Evolutionary conservation across 1,284 basidiomycete species (phyloP), one percentile per base, ranked within the genome.

Genomic region (Flammula alnicola): DNA sequence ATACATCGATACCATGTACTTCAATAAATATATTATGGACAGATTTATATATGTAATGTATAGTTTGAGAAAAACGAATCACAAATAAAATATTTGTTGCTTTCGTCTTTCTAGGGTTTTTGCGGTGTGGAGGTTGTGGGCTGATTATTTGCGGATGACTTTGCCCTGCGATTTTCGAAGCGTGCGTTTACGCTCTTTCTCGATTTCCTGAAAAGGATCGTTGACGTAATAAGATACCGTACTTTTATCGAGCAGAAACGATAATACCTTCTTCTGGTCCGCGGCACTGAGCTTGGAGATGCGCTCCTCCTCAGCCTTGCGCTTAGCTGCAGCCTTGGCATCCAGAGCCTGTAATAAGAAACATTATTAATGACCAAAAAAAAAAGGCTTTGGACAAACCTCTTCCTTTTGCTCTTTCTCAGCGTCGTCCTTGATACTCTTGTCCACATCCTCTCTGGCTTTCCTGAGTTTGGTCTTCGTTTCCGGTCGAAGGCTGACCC

Each of bases 241-340:
- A 31, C 27, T 23, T 39, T 47, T 38, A n/a, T 4, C 43, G 6
- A 7, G 27, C 12, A n/a, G 23, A n/a, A 29, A 19, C 7, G 33
- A n/a, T n/a, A n/a, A n/a, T 45, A 84, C 84, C 82, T 90, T 93
- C 75, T 88, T 86, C 72, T 92, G 88, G 65, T 95, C 92, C 47
- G 87, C 80, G 29, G 91, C 82, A 59, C 83, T 86, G 56, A 95
- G 77, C 58, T 80, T 82, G 16, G 86, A 77, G 43, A 92, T 68
- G 56, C 80, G 76, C 55, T 88, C 88, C 54, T 88, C 78, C 65
- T 91, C 88, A 0, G 81, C 83, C 63, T 79, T 83, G 63, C 85
- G 84, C 71, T 88, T 91, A 22, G 83, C 88, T 4, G 81, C 79
- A 45, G 83, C 80, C 70, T 83, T 86, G 47, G 81, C 84, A 52